Conservation (phyloP, 371 early-diverging fungal species). For the Entomophthora muscae region DNA sequence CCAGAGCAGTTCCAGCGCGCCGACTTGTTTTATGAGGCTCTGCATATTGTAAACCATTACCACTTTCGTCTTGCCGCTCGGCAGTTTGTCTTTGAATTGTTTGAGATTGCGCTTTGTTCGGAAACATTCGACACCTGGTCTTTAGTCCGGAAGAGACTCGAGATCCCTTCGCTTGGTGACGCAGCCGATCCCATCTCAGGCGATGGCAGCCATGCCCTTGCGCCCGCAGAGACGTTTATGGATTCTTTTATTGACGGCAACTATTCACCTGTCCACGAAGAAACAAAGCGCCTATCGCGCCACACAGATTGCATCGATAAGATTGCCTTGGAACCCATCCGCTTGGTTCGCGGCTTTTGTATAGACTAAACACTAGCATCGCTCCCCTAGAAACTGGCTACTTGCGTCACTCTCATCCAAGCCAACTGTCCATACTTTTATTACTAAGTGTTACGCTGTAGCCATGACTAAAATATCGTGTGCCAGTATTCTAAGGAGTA, state of each 20-base stretch:
- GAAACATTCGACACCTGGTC: slow-evolving; percentile 15
- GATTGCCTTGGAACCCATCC: neutral
- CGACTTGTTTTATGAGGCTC: slow-evolving; percentile 37
- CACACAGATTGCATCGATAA: neutral
- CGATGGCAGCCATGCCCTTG: neutral
- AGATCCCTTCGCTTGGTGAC: neutral
- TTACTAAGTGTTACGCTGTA: too few species aligned
- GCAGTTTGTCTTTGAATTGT: slow-evolving; percentile 58
- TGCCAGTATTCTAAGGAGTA: too few species aligned
- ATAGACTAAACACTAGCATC: neutral
- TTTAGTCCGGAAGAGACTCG: neutral
- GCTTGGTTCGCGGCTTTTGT: neutral
- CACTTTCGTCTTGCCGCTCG: slow-evolving; percentile 58
- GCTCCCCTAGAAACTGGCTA: too few species aligned
- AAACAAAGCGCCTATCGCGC: neutral
- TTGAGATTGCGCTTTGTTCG: slow-evolving; percentile 41
- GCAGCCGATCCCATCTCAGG: neutral
- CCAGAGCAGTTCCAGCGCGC: slow-evolving; percentile 37
- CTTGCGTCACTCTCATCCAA: too few species aligned
- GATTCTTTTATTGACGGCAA: slow-evolving; percentile 2
- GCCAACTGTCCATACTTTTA: too few species aligned
- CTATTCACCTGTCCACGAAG: slow-evolving; percentile 1
- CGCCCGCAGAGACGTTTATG: neutral
- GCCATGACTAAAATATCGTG: too few species aligned
- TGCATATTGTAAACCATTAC: slow-evolving; percentile 40